phyloP scores from a whole-genome alignment of 2,329 filamentous ascomycete species.

The Metarhizium guizhouense region DNA sequence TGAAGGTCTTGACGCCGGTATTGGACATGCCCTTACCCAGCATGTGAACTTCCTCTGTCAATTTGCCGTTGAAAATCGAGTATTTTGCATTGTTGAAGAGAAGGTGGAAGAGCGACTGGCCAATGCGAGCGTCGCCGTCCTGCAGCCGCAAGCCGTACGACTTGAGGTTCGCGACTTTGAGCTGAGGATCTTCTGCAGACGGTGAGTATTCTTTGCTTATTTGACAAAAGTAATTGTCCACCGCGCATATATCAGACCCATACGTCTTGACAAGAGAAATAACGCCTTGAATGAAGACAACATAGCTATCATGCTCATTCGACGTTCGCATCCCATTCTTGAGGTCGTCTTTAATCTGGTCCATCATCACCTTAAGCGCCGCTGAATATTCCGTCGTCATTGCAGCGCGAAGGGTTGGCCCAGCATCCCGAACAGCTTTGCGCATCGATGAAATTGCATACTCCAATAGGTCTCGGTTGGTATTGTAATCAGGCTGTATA shows the following conservation, averaged over 20 bases:
- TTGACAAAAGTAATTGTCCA: slow-evolving; percentile 49
- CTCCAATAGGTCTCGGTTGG: slow-evolving; percentile 40
- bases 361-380: slow-evolving; percentile 39
- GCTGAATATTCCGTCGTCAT: slow-evolving; percentile 32
- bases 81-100: slow-evolving; percentile 49
- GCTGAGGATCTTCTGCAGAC: slow-evolving; percentile 43
- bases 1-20: slow-evolving; percentile 33
- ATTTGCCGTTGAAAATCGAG: slow-evolving; percentile 38
- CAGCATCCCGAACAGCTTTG: slow-evolving; percentile 31
- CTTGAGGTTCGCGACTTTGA: slow-evolving; percentile 46
- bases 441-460: slow-evolving; percentile 42
- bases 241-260: slow-evolving; percentile 40
- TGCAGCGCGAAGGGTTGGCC: slow-evolving; percentile 22
- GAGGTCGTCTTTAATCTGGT: slow-evolving; percentile 44
- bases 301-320: slow-evolving; percentile 36
- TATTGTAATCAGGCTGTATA: slow-evolving; percentile 35
- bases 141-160: slow-evolving; percentile 46
- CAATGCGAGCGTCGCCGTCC: slow-evolving; percentile 40
- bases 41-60: slow-evolving; percentile 37
- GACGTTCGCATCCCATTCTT: slow-evolving; percentile 24
- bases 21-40: slow-evolving; percentile 41
- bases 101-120: slow-evolving; percentile 45
- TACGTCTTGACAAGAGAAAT: slow-evolving; percentile 46
- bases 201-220: slow-evolving; percentile 48
- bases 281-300: slow-evolving; percentile 42